Evolutionary conservation across 2,329 filamentous ascomycete genomes (phyloP).

Genomic region (Cephalotrichum gorgonifer): DNA sequence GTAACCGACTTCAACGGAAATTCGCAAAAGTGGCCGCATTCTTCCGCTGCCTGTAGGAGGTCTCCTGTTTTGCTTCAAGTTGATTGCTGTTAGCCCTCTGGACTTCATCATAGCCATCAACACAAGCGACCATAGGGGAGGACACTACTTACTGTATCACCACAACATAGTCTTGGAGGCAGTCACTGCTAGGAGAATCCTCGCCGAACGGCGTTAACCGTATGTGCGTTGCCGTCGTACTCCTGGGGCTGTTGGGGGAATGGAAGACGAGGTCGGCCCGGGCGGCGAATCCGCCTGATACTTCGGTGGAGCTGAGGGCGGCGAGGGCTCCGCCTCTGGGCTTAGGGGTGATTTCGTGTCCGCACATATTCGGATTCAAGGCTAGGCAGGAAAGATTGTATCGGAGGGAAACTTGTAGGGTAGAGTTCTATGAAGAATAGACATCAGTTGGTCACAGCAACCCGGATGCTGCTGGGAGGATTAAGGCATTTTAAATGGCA

Average conservation of each 20-base stretch:
- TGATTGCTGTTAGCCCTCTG: neutral
- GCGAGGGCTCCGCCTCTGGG: slow-evolving; percentile 35
- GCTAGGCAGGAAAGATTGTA: neutral
- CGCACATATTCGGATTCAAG: slow-evolving; percentile 26
- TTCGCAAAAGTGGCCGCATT: slow-evolving; percentile 4
- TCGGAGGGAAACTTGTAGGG: neutral
- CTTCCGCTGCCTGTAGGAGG: neutral
- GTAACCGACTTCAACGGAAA: neutral
- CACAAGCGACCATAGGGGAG: neutral
- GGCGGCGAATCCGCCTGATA: slow-evolving; percentile 6
- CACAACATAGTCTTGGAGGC: slow-evolving; percentile 17
- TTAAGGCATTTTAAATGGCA: too few species aligned
- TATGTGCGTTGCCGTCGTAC: slow-evolving; percentile 28
- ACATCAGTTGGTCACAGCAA: too few species aligned
- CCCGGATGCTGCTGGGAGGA: too few species aligned
- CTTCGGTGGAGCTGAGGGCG: slow-evolving; percentile 23
- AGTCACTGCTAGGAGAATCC: slow-evolving; percentile 7
- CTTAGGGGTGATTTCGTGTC: slow-evolving; percentile 25
- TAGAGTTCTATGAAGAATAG: neutral
- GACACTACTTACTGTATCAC: slow-evolving; percentile 31
- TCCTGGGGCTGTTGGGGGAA: slow-evolving; percentile 24
- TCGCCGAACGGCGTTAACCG: slow-evolving; percentile 23
- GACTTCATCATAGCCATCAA: too few species aligned
- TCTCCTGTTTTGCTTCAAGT: neutral
- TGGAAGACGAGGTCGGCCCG: slow-evolving; percentile 32